These are phyloP conservation scores for Boletellus emodensis DNA, from an alignment of 768 basidiomycete genomes.

Conservation along the genomic window DNA sequence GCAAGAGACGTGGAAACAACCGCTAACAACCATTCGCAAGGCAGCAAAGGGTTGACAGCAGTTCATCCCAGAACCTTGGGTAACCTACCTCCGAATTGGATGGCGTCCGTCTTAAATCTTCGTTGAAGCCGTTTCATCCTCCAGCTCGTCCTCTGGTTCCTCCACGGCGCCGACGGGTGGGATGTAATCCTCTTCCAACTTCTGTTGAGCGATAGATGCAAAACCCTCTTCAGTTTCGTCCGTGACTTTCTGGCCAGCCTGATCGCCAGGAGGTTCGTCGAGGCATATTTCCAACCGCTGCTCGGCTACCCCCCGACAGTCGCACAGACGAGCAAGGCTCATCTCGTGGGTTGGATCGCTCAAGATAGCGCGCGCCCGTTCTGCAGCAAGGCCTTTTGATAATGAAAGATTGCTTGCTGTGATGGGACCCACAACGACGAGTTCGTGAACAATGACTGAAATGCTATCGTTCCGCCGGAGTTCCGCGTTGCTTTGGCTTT, in stretches of 20 bases:
- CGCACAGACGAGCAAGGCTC: slow-evolving; percentile 41
- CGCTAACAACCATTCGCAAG: slow-evolving; percentile 29
- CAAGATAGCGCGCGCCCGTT: slow-evolving; percentile 54
- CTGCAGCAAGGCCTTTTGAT: slow-evolving; percentile 67
- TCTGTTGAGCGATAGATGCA: slow-evolving; percentile 38
- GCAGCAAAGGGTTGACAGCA: slow-evolving; percentile 31
- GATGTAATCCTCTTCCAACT: slow-evolving; percentile 24
- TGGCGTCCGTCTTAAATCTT: slow-evolving; percentile 5
- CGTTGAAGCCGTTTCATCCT: slow-evolving; percentile 13
- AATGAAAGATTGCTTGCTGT: slow-evolving; percentile 51
- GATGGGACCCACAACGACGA: slow-evolving; percentile 56
- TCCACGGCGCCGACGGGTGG: slow-evolving; percentile 12
- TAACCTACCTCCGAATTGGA: slow-evolving; percentile 5
- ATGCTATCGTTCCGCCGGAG: slow-evolving; percentile 47
- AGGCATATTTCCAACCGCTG: slow-evolving; percentile 10
- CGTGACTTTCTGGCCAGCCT: slow-evolving; percentile 23
- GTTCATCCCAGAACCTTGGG: slow-evolving; percentile 28
- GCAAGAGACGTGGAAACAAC: slow-evolving; percentile 28
- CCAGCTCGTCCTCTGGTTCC: slow-evolving; percentile 16
- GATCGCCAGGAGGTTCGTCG: slow-evolving; percentile 21
- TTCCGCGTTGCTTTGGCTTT: slow-evolving; percentile 42
- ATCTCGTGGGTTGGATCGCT: slow-evolving; percentile 44
- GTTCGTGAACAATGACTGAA: slow-evolving; percentile 56
- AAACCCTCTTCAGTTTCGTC: slow-evolving; percentile 53
- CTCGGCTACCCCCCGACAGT: slow-evolving; percentile 31